Conservation (phyloP, 2,329 filamentous ascomycete species). For the Berkeleyomyces basicola region DNA sequence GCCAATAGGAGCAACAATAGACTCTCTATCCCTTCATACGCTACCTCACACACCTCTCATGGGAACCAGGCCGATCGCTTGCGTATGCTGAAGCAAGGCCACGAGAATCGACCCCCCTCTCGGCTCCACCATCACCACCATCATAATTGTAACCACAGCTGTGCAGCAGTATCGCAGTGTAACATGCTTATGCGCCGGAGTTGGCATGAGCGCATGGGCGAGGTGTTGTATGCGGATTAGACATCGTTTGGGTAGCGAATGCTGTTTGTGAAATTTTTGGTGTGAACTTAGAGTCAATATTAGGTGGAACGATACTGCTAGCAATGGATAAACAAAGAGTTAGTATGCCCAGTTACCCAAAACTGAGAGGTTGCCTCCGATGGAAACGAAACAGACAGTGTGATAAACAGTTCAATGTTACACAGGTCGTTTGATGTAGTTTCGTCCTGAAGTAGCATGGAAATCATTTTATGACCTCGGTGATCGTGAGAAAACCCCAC, state of each 20-base stretch:
- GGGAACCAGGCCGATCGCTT: not conserved
- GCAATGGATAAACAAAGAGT: not conserved
- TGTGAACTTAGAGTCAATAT: not conserved
- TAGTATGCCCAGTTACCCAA: too few relatives aligned
- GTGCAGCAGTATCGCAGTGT: not conserved
- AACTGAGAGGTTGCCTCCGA: too few relatives aligned
- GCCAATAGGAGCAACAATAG: too few relatives aligned
- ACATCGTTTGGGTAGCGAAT: not conserved
- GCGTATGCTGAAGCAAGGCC: not conserved
- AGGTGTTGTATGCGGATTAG: not conserved
- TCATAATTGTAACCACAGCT: not conserved
- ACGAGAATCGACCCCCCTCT: too few relatives aligned
- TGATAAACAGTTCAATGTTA: too few relatives aligned
- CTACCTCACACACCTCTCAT: not conserved
- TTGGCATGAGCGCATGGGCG: slow-evolving; percentile 10
- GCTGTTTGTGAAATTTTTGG: not conserved
- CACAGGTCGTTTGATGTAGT: too few relatives aligned
- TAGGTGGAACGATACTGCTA: not conserved
- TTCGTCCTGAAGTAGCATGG: too few relatives aligned
- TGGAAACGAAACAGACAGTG: too few relatives aligned
- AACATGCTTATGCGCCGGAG: not conserved
- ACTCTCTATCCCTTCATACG: not conserved
- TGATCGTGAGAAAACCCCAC: too few relatives aligned
- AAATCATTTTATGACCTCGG: too few relatives aligned
- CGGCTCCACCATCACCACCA: not conserved